These are phyloP conservation scores for Cinchona pubescens DNA, from an alignment of 257 asterid genomes.

Conservation along the genomic window DNA sequence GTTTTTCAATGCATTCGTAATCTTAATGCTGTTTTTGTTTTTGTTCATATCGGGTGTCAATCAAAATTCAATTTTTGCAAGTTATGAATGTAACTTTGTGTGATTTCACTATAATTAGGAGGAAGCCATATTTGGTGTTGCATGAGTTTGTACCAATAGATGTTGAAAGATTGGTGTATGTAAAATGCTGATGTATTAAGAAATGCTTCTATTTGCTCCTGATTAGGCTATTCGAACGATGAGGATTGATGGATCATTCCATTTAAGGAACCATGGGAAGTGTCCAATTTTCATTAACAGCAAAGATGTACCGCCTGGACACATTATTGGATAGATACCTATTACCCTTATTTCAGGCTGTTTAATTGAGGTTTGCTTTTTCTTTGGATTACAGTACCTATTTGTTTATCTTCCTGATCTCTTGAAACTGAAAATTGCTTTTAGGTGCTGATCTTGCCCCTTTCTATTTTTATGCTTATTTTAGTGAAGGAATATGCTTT, in stretches of 20 bases:
- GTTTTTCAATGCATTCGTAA: neutral
- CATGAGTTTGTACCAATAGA: neutral
- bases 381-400: neutral
- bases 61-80: neutral
- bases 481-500: neutral
- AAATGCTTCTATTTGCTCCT: neutral
- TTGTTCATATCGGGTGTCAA: neutral
- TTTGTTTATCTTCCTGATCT: neutral
- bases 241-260: conserved; percentile 51
- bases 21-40: neutral
- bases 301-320: conserved; percentile 32
- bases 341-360: conserved; percentile 52
- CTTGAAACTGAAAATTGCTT: neutral
- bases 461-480: neutral
- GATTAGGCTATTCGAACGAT: conserved; percentile 54
- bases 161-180: neutral
- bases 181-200: neutral
- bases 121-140: neutral
- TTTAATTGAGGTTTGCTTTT: conserved; percentile 53
- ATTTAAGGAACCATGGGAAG: conserved; percentile 56
- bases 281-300: conserved; percentile 41
- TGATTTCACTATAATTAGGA: neutral
- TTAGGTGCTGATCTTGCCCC: neutral
- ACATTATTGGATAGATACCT: conserved; percentile 24
- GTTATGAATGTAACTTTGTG: neutral